phyloP scores from a whole-genome alignment of 768 basidiomycete species.

The Lactarius trivialis region DNA sequence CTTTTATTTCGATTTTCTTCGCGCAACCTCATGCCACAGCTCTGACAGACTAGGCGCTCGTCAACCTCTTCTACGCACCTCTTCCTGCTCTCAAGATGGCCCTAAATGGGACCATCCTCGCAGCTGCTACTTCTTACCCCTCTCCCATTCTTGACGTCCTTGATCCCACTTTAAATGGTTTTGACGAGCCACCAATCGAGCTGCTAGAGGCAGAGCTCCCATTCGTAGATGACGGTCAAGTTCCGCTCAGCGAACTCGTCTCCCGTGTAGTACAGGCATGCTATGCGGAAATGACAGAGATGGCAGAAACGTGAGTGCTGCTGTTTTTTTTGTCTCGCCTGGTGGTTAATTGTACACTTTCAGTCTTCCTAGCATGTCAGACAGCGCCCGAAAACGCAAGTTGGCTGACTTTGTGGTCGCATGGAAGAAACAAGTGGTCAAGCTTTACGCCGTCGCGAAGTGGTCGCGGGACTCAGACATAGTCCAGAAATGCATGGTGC shows the following conservation, averaged over 20 bases:
- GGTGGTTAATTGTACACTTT: background rate
- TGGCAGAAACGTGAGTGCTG: conserved; percentile 73
- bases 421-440: conserved; percentile 84
- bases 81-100: conserved; percentile 1
- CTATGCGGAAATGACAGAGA: conserved; percentile 75
- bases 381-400: conserved; percentile 68
- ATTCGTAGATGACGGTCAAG: conserved; percentile 62
- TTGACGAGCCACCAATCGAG: conserved; percentile 40
- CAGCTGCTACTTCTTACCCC: background rate
- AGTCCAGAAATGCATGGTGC: conserved; percentile 82
- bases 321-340: background rate
- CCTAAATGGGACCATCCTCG: conserved; percentile 16
- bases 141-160: conserved; percentile 18
- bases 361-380: conserved; percentile 55
- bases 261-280: conserved; percentile 72
- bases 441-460: conserved; percentile 78
- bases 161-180: conserved; percentile 28
- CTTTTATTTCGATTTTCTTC: background rate
- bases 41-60: background rate
- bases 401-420: conserved; percentile 88
- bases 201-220: conserved; percentile 72
- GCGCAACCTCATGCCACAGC: background rate
- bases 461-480: conserved; percentile 83
- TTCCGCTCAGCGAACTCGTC: conserved; percentile 65
- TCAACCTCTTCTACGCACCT: background rate